Conservation (phyloP, 2,329 filamentous ascomycete species). For the Alternaria sp. region DNA sequence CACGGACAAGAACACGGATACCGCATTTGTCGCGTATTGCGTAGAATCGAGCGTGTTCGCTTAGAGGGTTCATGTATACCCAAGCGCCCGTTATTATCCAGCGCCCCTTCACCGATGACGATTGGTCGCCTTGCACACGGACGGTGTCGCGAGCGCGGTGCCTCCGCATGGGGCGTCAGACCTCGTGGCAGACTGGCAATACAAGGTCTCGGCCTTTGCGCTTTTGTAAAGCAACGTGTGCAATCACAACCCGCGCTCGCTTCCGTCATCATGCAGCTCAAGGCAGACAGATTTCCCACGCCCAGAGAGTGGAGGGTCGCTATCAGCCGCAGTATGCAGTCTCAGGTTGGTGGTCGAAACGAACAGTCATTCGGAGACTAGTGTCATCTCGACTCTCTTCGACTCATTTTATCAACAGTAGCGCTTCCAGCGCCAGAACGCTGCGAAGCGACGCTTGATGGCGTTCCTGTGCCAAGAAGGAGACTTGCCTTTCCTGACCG, state of each 20-base stretch:
- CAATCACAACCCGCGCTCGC: conserved; percentile 18
- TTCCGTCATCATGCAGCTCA: conserved; percentile 35
- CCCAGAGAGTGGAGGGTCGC: conserved; percentile 7
- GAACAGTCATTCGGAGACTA: conserved; percentile 18
- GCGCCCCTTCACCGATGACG: conserved; percentile 21
- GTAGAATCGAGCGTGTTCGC: conserved; percentile 10
- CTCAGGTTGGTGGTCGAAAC: conserved; percentile 20
- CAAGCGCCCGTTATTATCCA: conserved; percentile 27
- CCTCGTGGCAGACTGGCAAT: conserved; percentile 33
- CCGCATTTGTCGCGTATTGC: conserved; percentile 15
- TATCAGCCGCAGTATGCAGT: conserved; percentile 17
- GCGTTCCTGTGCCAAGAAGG: conserved; percentile 10
- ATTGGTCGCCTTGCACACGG: conserved; percentile 22
- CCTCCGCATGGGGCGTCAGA: conserved; percentile 19
- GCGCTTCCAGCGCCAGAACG: not conserved
- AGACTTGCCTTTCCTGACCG: conserved; percentile 6
- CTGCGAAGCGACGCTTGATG: conserved; percentile 7
- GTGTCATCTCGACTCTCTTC: not conserved
- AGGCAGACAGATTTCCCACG: conserved; percentile 26
- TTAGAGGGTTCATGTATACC: conserved; percentile 15
- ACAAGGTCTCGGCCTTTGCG: conserved; percentile 24
- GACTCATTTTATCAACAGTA: conserved; percentile 2
- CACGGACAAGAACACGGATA: conserved; percentile 2
- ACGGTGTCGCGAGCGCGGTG: conserved; percentile 13
- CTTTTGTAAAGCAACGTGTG: conserved; percentile 20